phyloP scores from a whole-genome alignment of 306 rosid genomes.

The Inga laurina region DNA sequence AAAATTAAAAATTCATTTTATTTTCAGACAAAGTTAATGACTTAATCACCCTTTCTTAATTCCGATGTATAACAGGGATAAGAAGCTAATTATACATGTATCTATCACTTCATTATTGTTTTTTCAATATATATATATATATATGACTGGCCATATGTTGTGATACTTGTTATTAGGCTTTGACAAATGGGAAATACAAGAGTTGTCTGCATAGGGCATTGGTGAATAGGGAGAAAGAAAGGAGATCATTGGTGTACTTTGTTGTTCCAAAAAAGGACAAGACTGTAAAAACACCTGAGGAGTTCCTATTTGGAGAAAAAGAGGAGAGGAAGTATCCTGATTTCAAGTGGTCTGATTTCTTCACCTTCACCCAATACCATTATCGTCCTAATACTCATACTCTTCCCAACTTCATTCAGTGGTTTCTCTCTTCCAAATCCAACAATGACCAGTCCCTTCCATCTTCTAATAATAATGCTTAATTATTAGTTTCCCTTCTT shows the following conservation, averaged over 20 bases:
- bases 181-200: constrained; percentile 62
- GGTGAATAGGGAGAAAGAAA: constrained; percentile 48
- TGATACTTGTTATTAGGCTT: constrained; percentile 32
- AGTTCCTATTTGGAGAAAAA: background rate
- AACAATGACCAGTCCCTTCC: background rate
- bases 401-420: background rate
- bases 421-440: constrained; percentile 43
- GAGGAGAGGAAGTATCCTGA: constrained; percentile 54
- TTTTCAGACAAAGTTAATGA: too few relatives aligned
- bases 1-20: too few relatives aligned
- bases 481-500: too few relatives aligned
- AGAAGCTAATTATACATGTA: background rate
- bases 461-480: background rate
- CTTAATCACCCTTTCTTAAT: too few relatives aligned
- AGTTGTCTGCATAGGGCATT: constrained; percentile 67
- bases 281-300: background rate
- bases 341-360: constrained; percentile 60
- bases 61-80: too few relatives aligned
- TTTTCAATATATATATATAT: too few relatives aligned
- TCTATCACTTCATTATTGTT: background rate
- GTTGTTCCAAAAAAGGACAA: constrained; percentile 46
- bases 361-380: constrained; percentile 50
- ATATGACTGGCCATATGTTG: background rate
- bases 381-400: background rate
- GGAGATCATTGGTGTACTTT: constrained; percentile 56